Evolutionary conservation across 176 grass and related monocot species (phyloP).

Genomic region (Zea mays): Zm-B73-REFERENCE-NAM-5.0 NC_050096.1:11558501-11559000

Average conservation of each 20-base stretch:
- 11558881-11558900: constrained; percentile 15
- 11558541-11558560: background rate
- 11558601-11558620: constrained; percentile 23
- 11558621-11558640: background rate
- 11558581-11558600: constrained; percentile 24
- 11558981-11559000: background rate
- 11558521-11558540: background rate
- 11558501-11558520: background rate
- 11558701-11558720: background rate
- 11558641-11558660: background rate
- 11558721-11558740: background rate
- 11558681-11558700: background rate
- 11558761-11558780: background rate
- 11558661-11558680: background rate
- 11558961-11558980: background rate
- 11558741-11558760: background rate
- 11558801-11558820: background rate
- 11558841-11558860: background rate
- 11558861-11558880: background rate
- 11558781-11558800: too few species aligned
- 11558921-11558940: constrained; percentile 9
- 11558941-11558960: too few species aligned
- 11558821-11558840: too few species aligned
- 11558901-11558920: background rate
- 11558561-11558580: background rate